phyloP scores from a whole-genome alignment of 1,139 yeast genomes.

The Scheffersomyces quercinus region DNA sequence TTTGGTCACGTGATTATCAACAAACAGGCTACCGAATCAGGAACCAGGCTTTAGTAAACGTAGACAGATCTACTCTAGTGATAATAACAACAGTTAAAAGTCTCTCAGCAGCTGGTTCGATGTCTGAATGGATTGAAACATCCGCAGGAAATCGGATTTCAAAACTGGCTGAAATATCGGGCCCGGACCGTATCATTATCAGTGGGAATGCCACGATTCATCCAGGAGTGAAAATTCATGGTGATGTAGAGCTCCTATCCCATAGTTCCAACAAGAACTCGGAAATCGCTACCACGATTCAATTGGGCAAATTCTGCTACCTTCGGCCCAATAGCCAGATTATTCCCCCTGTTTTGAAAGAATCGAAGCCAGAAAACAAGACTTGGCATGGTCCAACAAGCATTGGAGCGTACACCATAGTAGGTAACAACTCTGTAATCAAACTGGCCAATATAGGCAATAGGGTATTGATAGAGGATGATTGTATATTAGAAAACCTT shows the following conservation, averaged over 20 bases:
- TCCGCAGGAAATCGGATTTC: slow-evolving; percentile 60
- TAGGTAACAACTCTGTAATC: slow-evolving; percentile 46
- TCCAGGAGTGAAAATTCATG: slow-evolving; percentile 20
- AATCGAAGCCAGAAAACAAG: slow-evolving; percentile 3
- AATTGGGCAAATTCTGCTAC: slow-evolving; percentile 54
- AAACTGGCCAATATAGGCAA: slow-evolving; percentile 56
- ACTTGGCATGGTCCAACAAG: slow-evolving; percentile 31
- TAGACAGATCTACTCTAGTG: too few relatives aligned
- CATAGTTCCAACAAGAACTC: slow-evolving; percentile 1
- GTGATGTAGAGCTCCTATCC: slow-evolving; percentile 16
- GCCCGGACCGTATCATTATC: slow-evolving; percentile 26
- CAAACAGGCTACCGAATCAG: too few relatives aligned
- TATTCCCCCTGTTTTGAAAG: slow-evolving; percentile 30
- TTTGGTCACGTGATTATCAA: too few relatives aligned
- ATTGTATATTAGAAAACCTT: slow-evolving; percentile 40
- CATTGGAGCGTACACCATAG: slow-evolving; percentile 59
- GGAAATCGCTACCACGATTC: slow-evolving; percentile 31
- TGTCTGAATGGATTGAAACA: slow-evolving; percentile 41
- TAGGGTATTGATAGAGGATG: slow-evolving; percentile 52
- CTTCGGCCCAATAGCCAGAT: slow-evolving; percentile 31
- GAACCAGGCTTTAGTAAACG: too few relatives aligned
- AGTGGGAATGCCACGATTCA: slow-evolving; percentile 37
- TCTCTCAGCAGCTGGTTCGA: not conserved
- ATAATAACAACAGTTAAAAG: too few relatives aligned
- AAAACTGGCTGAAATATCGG: slow-evolving; percentile 35